Percentiles rank a stretch among this genome's conserved stretches.
phyloP scores from a whole-genome alignment of 768 basidiomycete genomes.

The Boletus barrowsii region DNA sequence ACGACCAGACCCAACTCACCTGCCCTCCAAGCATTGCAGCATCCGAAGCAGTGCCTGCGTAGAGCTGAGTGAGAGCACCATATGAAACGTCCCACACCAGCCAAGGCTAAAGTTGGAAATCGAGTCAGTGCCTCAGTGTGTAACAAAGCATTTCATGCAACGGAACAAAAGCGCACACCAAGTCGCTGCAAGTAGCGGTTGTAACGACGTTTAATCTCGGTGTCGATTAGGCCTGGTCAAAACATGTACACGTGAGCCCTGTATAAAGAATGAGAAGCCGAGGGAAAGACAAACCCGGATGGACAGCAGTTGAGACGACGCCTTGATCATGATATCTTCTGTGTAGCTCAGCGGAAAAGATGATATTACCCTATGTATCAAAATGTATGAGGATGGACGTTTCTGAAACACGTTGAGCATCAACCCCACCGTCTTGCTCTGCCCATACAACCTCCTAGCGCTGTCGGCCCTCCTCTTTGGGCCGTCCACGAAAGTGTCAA shows the following conservation, averaged over 20 bases:
- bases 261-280: neutral
- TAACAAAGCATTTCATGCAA: neutral
- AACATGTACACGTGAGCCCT: neutral
- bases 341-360: conserved; percentile 44
- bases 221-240: conserved; percentile 1
- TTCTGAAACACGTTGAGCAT: neutral
- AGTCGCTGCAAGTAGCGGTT: neutral
- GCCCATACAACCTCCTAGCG: too few species aligned
- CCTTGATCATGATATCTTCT: conserved; percentile 43
- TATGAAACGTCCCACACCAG: neutral
- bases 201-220: conserved; percentile 3
- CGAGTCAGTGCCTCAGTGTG: neutral
- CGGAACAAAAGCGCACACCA: neutral
- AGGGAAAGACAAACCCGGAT: conserved; percentile 36
- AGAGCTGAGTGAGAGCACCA: conserved; percentile 10
- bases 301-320: conserved; percentile 41
- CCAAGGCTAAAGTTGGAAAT: neutral
- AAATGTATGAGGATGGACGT: neutral
- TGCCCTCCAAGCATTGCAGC: conserved; percentile 6
- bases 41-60: conserved; percentile 4
- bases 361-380: conserved; percentile 38
- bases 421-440: too few species aligned
- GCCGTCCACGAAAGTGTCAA: too few species aligned
- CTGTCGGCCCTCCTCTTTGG: too few species aligned
- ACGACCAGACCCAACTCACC: neutral